Base-by-base conservation (phyloP, 768 basidiomycete genomes). In the Tylopilus intermedius region DNA sequence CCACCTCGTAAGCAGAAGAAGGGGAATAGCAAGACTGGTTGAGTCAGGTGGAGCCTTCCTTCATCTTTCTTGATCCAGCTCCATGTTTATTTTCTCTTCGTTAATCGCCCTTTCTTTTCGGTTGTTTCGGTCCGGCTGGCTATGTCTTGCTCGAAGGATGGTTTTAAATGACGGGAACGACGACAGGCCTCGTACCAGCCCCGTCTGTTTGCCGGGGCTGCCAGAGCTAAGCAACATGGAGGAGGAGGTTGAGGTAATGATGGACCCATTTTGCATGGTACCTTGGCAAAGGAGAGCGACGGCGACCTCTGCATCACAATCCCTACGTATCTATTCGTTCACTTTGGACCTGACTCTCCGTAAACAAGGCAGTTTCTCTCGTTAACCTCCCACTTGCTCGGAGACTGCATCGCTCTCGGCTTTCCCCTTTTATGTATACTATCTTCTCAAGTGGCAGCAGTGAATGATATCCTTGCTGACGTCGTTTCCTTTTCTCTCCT, bases 1-100 rank as follows among this genome's bases (percentile, higher is more conserved):
- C 94, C 94, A 57, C 94, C 94, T 56, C 90, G 94, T 72, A 96
- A 95, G 79, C 85, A 86, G 75, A 95, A 94, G 88, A 94, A 94
- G 83, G 93, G 93, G 79, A 90, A 88, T 62, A 82, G 76, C 75
- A 90, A 89, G 79, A 81, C 74, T 67, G 71, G 72, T 55, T 74
- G 35, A 71, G 68, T 55, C 50, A 59, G 67, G 56, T 59, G 58
- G 62, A 58, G 57, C 61, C 7, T 37, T 49, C 29, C 50, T 56
- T 60, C 58, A 59, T 68, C 67, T 61, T 54, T 57, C 61, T 65
- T 64, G 58, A 45, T 49, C 58, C 63, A 51, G 55, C 50, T 49
- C 44, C 58, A 11, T 68, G 59, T 69, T 69, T 67, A 65, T 65
- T 65, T 57, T 69, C 58, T 56, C 51, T 62, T 58, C 56, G 57